Percentiles rank a stretch among this genome's conserved stretches.
These are phyloP conservation scores for Coniosporium apollinis DNA, from an alignment of 495 filamentous ascomycete species.

Conservation along the genomic window DNA sequence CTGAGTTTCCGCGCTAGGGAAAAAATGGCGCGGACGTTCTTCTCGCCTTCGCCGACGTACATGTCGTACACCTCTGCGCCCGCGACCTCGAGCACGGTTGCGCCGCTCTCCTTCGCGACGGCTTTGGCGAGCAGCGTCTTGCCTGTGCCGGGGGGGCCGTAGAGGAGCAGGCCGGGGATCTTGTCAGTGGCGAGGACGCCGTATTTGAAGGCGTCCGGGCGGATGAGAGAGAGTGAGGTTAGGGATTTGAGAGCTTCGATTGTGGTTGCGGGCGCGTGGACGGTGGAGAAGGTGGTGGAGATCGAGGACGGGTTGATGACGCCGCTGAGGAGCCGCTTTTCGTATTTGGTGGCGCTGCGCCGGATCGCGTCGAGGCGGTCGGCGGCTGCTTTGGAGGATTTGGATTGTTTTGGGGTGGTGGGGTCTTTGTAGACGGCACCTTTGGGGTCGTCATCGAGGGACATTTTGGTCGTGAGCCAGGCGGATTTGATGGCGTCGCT, in stretches of 20 bases:
- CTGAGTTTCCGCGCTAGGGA: conserved; percentile 75
- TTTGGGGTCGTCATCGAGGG: not conserved
- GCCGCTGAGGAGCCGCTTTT: conserved; percentile 67
- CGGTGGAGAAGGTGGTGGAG: conserved; percentile 67
- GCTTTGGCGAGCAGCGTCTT: conserved; percentile 94
- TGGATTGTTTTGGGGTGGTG: not conserved
- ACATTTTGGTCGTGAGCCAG: conserved; percentile 4
- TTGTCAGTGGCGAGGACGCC: conserved; percentile 84
- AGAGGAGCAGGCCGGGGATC: conserved; percentile 78
- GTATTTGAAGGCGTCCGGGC: conserved; percentile 90
- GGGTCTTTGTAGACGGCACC: not conserved
- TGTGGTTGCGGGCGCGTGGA: conserved; percentile 65
- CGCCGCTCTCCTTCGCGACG: conserved; percentile 85
- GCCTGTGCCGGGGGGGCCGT: conserved; percentile 89
- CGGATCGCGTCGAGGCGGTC: conserved; percentile 10
- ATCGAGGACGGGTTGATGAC: conserved; percentile 68
- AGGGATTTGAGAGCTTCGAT: conserved; percentile 79
- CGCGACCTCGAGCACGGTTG: conserved; percentile 60
- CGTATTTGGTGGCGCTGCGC: conserved; percentile 44
- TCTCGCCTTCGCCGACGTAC: conserved; percentile 92
- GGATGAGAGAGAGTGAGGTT: conserved; percentile 70
- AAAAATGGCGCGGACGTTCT: conserved; percentile 91
- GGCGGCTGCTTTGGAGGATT: not conserved
- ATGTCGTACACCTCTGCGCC: conserved; percentile 82
- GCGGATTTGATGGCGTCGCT: conserved; percentile 13